Evolutionary conservation across 108 stramenopile genomes (phyloP), one percentile per base, ranked within the genome.

Genomic region (Bacterosira constricta): DNA sequence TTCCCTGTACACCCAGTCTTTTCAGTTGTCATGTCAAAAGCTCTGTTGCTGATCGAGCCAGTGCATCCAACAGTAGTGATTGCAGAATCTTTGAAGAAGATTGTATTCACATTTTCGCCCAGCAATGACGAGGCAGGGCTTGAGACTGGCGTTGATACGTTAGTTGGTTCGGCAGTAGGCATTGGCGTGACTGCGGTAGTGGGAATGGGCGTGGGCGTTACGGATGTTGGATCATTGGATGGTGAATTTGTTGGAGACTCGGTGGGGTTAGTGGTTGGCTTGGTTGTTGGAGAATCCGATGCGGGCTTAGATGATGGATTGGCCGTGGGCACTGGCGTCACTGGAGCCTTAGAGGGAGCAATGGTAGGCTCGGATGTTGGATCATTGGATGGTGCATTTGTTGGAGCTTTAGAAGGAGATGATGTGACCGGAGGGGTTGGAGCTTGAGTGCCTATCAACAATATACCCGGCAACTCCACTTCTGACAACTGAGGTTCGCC

Each of bases 401-500:
- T 49, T 6, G 47, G 47, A 49, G 39, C 39, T n/a, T n/a, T n/a
- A n/a, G n/a, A n/a, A n/a, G n/a, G n/a, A n/a, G n/a, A n/a, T n/a
- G 39, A 41, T 12, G 12, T 11, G 12, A 11, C 12, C 12, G 10
- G 39, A 41, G 12, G 39, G n/a, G n/a, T n/a, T n/a, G n/a, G n/a
- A n/a, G n/a, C n/a, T n/a, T n/a, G n/a, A 56, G 8, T 15, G 2
- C 17, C 49, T 51, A 17, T n/a, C 39, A 61, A 21, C 1, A 61
- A n/a, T 13, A 65, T 41, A 36, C 64, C 64, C 4, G 50, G 49
- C 8, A 65, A 6, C 30, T 65, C 64, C 32, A 65, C 9, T 23
- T 65, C 64, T 3, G 35, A 47, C 6, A 65, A 51, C 45, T 62
- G 61, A 21, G 42, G 49, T n/a, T 41, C 37, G 35, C 7, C 10